phyloP scores from a whole-genome alignment of 1,139 yeast genomes.

The Magnusiomyces clavatus region DNA sequence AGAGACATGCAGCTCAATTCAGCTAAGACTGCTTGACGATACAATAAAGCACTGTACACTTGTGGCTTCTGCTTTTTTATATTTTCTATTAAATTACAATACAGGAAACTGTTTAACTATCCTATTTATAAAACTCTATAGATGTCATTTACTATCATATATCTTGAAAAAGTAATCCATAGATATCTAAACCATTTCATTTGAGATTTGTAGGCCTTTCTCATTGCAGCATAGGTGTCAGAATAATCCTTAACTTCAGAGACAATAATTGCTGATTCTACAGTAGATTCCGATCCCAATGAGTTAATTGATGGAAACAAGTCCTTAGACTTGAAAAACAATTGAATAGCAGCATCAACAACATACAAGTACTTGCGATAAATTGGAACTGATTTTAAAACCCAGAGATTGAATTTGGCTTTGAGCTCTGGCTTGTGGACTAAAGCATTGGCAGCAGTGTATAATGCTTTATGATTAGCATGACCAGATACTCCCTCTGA shows the following conservation, averaged over 20 bases:
- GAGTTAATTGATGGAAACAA: not conserved
- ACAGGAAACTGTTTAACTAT: no score
- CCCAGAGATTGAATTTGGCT: constrained; percentile 19
- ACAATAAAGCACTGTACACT: not conserved
- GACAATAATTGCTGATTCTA: constrained; percentile 29
- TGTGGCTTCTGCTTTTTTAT: not conserved
- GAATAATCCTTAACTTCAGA: constrained; percentile 45
- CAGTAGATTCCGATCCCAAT: not conserved
- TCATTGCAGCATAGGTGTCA: constrained; percentile 66
- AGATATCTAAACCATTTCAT: constrained; percentile 95
- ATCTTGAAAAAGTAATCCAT: constrained; percentile 73
- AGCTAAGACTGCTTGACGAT: not conserved
- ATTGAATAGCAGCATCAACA: constrained; percentile 27
- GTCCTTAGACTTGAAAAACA: constrained; percentile 6
- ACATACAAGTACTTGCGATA: constrained; percentile 31
- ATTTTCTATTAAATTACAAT: not conserved
- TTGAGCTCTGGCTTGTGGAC: constrained; percentile 13
- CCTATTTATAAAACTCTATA: constrained; percentile 19
- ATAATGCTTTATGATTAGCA: constrained; percentile 70
- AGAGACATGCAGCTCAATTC: no score
- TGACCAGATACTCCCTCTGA: constrained; percentile 76
- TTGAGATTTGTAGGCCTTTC: constrained; percentile 76
- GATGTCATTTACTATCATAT: constrained; percentile 63
- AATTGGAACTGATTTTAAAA: constrained; percentile 33
- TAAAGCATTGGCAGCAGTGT: constrained; percentile 45